These are phyloP conservation scores for Gyrodon lividus DNA, from an alignment of 768 basidiomycete species.

Conservation along the genomic window DNA sequence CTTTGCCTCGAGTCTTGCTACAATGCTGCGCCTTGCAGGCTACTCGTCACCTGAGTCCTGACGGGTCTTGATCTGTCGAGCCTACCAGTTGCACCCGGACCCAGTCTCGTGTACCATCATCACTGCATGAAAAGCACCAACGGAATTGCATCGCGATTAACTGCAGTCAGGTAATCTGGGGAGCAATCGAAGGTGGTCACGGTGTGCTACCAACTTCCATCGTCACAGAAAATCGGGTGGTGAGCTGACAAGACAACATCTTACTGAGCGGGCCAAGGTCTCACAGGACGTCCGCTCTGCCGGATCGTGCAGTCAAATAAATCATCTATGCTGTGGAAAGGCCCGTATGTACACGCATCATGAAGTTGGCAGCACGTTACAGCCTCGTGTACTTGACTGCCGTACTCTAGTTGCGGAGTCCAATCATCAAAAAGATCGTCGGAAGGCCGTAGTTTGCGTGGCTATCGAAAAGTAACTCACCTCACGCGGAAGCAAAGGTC, in stretches of 20 bases:
- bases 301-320: neutral
- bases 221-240: neutral
- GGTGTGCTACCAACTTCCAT: neutral
- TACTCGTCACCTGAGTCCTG: no score
- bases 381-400: slow-evolving; percentile 26
- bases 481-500: slow-evolving; percentile 2
- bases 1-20: no score
- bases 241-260: neutral
- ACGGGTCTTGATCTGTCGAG: no score
- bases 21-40: no score
- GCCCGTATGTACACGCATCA: slow-evolving; percentile 7
- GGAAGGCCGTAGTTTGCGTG: neutral
- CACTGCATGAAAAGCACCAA: no score
- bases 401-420: slow-evolving; percentile 6
- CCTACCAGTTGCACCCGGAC: no score
- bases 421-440: neutral
- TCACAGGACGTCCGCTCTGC: neutral
- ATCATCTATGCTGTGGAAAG: neutral
- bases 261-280: neutral
- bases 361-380: slow-evolving; percentile 16
- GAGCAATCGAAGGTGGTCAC: neutral
- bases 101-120: no score
- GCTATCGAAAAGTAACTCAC: neutral
- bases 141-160: neutral
- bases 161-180: neutral